Evolutionary conservation across 306 rosid genomes (phyloP), one percentile per base, ranked within the genome.

Genomic region (Trichosanthes cucumerina): DNA sequence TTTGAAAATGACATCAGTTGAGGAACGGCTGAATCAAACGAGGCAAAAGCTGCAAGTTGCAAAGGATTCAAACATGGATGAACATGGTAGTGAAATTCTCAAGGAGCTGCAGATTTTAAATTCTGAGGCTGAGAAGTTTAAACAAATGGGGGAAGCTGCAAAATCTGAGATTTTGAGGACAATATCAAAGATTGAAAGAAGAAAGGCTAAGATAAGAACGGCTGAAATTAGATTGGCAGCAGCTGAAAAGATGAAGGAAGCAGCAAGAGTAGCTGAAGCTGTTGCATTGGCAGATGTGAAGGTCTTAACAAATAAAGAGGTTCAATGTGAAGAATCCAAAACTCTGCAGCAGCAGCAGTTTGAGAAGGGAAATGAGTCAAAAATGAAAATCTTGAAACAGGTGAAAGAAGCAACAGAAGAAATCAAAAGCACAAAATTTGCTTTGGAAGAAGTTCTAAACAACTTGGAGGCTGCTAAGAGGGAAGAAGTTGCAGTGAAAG

Each of bases 201-300:
- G 93, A 2, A 91, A 87, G 78, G 58, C 82, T 16, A 91, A 84
- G 91, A 88, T 92, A 78, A 89, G 74, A 88, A 95, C 97, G 0
- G 91, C 97, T 11, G 97, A 92, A 77, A 82, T 88, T 59, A 84
- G 96, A 83, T 71, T 92, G 81, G 86, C 88, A 81, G 98, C 98
- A 21, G 97, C 96, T 1, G 83, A 90, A 24, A 92, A 92, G 83
- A 91, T 94, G 93, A 94, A 92, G 87, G 95, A 89, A 74, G 96
- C 98, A 58, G 91, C 97, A 14, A 85, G 89, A 77, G 98, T 96
- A 1, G 96, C 93, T 8, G 97, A 94, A 84, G 92, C 91, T 4
- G 81, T 87, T 50, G 90, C 96, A 2, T 81, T 90, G n/a, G 90
- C 86, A 2, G 95, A 94, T 81, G 89, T 90, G 26, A 89, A 90